Conservation (phyloP, 345 rosid species). For the Eucalyptus decipiens region DNA sequence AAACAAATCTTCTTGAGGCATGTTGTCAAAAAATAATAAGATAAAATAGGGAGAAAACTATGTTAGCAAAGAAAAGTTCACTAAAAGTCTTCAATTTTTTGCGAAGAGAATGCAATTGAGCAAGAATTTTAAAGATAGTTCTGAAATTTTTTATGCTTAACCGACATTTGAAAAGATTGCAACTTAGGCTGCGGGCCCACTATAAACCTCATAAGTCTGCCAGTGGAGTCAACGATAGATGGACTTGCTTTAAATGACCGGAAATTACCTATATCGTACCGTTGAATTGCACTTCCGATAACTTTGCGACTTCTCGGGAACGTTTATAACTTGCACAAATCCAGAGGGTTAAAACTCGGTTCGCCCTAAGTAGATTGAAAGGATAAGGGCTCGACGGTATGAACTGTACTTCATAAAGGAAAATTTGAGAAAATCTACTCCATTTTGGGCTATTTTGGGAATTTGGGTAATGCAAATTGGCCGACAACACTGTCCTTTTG, state of each 20-base stretch:
- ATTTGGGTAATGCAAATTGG: background rate
- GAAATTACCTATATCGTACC: background rate
- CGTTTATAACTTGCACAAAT: background rate
- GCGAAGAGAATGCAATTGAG: background rate
- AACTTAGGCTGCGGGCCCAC: background rate
- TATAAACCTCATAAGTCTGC: background rate
- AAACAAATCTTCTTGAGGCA: background rate
- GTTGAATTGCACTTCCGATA: background rate
- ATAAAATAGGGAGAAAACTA: background rate
- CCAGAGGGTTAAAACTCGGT: background rate
- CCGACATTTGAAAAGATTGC: background rate
- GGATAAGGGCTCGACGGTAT: background rate
- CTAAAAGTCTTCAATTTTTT: background rate
- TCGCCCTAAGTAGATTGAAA: background rate
- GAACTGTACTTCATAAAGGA: background rate
- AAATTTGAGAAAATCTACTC: background rate
- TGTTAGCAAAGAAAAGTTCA: background rate
- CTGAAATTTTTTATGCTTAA: background rate
- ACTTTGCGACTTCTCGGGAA: background rate
- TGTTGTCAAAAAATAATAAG: background rate
- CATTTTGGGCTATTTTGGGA: background rate
- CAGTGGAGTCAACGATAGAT: background rate
- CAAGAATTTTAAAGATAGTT: background rate
- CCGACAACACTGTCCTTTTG: background rate
- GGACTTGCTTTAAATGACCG: background rate